phyloP scores from a whole-genome alignment of 108 stramenopile species.

The Fistulifera pelliculosa region DNA sequence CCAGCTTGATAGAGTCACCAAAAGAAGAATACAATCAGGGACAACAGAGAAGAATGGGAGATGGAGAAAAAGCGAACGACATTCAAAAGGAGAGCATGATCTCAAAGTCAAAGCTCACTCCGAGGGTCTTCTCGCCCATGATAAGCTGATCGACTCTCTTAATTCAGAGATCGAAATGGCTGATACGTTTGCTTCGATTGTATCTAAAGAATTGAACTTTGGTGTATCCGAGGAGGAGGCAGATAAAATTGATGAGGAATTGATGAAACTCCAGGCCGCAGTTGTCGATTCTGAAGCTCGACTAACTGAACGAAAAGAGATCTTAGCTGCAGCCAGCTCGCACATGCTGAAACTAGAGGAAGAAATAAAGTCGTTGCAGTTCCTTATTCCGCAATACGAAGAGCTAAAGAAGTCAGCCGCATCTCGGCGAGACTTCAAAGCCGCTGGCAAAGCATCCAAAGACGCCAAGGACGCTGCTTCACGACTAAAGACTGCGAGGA shows the following conservation, averaged over 20 bases:
- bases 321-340: conserved; percentile 35
- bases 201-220: conserved; percentile 40
- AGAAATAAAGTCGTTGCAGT: conserved; percentile 38
- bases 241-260: conserved; percentile 12
- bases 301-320: conserved; percentile 51
- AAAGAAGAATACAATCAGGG: conserved; percentile 63
- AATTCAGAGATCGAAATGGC: conserved; percentile 46
- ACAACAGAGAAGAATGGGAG: conserved; percentile 73
- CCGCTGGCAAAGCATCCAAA: conserved; percentile 73
- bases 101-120: conserved; percentile 60
- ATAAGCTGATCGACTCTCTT: conserved; percentile 41
- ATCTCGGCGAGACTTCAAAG: conserved; percentile 73
- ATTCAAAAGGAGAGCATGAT: conserved; percentile 57
- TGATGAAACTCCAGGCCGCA: conserved; percentile 3
- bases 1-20: conserved; percentile 60
- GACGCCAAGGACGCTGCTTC: conserved; percentile 74
- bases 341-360: conserved; percentile 34
- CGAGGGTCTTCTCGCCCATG: conserved; percentile 50
- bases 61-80: conserved; percentile 44
- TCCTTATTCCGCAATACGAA: conserved; percentile 59
- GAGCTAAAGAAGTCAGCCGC: conserved; percentile 66
- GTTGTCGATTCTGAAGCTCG: conserved; percentile 72
- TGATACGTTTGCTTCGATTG: conserved; percentile 46
- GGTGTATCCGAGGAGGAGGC: conserved; percentile 18
- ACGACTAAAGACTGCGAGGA: conserved; percentile 53